phyloP scores from a whole-genome alignment of 176 grass and related monocot species.

The Oryza coarctata region DNA sequence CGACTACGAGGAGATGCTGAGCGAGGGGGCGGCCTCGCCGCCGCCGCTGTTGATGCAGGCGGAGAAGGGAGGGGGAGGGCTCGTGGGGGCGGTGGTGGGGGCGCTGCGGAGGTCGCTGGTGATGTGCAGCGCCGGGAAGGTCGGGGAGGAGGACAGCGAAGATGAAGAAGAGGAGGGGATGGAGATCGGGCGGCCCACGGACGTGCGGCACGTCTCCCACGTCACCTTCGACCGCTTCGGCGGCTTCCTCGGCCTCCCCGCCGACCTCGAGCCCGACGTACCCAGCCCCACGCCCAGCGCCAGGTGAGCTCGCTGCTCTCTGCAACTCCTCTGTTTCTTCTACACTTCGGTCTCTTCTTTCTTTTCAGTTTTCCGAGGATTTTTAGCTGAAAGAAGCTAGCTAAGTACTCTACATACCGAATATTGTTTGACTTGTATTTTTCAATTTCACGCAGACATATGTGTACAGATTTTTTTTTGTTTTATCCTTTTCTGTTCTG shows the following conservation, averaged over 20 bases:
- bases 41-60: constrained; percentile 44
- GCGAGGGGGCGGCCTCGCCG: constrained; percentile 61
- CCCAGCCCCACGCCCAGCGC: constrained; percentile 61
- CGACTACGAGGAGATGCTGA: constrained; percentile 48
- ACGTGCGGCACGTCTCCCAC: constrained; percentile 86
- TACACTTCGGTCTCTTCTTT: not conserved
- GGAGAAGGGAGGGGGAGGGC: constrained; percentile 47
- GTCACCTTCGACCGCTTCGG: constrained; percentile 94
- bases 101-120: constrained; percentile 86
- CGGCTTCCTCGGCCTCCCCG: constrained; percentile 89
- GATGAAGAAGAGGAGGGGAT: constrained; percentile 31
- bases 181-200: constrained; percentile 86
- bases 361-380: not conserved
- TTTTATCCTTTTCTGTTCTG: not conserved
- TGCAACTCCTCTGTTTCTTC: not conserved
- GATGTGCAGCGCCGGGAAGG: constrained; percentile 75
- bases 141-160: constrained; percentile 1
- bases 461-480: not conserved
- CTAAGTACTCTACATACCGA: no score
- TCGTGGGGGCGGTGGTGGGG: constrained; percentile 61
- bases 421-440: not conserved
- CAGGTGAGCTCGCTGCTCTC: constrained; percentile 44
- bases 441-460: not conserved
- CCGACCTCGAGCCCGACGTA: constrained; percentile 76
- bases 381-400: not conserved